Evolutionary conservation across 1,139 yeast species (phyloP).

Genomic region (Petasospora rhodanensis): DNA sequence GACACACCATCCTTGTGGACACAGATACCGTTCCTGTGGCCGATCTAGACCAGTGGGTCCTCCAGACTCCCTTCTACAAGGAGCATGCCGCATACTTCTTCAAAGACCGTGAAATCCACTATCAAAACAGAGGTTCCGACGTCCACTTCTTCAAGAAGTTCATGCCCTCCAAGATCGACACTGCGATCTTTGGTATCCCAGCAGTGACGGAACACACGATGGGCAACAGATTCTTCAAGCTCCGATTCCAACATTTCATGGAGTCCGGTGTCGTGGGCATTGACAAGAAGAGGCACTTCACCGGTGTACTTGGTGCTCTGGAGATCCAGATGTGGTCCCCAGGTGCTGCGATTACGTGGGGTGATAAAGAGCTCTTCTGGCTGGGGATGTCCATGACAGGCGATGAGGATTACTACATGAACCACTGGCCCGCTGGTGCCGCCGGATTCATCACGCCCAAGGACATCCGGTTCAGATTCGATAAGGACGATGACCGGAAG

Average conservation of each 20-base stretch:
- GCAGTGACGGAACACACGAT: conserved; percentile 30
- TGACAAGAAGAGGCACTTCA: conserved; percentile 39
- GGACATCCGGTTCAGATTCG: conserved; percentile 12
- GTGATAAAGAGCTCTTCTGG: conserved; percentile 59
- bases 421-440: conserved; percentile 23
- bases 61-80: conserved; percentile 32
- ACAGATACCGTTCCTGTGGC: conserved; percentile 48
- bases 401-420: conserved; percentile 23
- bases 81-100: conserved; percentile 39
- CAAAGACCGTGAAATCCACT: conserved; percentile 38
- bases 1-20: conserved; percentile 44
- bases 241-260: conserved; percentile 41
- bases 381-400: conserved; percentile 31
- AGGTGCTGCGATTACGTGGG: conserved; percentile 33
- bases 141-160: conserved; percentile 33
- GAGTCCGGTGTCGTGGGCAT: conserved; percentile 52
- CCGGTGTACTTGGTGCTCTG: conserved; percentile 38
- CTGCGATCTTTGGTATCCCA: conserved; percentile 32
- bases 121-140: conserved; percentile 28
- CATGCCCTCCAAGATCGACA: conserved; percentile 32
- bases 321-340: conserved; percentile 32
- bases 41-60: conserved; percentile 28
- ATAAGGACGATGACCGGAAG: conserved; percentile 11
- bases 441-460: conserved; percentile 22
- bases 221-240: conserved; percentile 39